A percentile compares a stretch with the other conserved stretches of the same genome.
phyloP scores from a whole-genome alignment of 495 filamentous ascomycete genomes.

The Hyaloscypha variabilis region DNA sequence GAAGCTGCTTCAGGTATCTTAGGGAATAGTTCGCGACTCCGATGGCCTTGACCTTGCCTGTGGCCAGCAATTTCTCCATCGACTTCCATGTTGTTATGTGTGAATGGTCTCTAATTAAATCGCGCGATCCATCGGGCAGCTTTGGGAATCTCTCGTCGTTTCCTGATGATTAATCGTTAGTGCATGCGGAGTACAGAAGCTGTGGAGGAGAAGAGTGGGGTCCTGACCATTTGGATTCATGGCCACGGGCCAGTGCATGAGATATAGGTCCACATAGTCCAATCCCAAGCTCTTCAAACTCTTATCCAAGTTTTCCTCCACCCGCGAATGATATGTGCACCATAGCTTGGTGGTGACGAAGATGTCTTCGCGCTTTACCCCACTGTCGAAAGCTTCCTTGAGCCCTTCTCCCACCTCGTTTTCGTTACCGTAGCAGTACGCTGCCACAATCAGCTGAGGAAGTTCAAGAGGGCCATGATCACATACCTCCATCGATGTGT shows the following conservation, averaged over 20 bases:
- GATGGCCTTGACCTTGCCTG: slow-evolving; percentile 74
- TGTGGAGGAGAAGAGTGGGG: slow-evolving; percentile 20
- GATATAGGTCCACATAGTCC: slow-evolving; percentile 81
- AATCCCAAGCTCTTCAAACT: slow-evolving; percentile 71
- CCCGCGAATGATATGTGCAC: slow-evolving; percentile 73
- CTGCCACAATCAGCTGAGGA: slow-evolving; percentile 9
- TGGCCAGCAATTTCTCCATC: slow-evolving; percentile 72
- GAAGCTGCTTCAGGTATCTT: slow-evolving; percentile 70
- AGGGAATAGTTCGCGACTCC: slow-evolving; percentile 85
- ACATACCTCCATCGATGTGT: slow-evolving; percentile 56
- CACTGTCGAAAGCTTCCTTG: slow-evolving; percentile 64
- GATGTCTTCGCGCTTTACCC: slow-evolving; percentile 74
- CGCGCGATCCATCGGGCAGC: slow-evolving; percentile 67
- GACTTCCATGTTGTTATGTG: slow-evolving; percentile 77
- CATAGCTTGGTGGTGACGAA: slow-evolving; percentile 87
- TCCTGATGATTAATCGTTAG: slow-evolving; percentile 34
- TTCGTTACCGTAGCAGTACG: slow-evolving; percentile 63
- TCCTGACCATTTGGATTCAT: slow-evolving; percentile 71
- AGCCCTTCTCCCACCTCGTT: slow-evolving; percentile 58
- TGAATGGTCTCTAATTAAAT: slow-evolving; percentile 64
- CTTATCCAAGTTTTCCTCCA: slow-evolving; percentile 68
- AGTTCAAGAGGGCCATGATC: neutral
- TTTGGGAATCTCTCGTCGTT: slow-evolving; percentile 80
- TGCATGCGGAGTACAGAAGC: slow-evolving; percentile 18
- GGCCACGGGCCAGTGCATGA: slow-evolving; percentile 81